A percentile compares a stretch with the other conserved stretches of the same genome.
These are phyloP conservation scores for Phyllachora maydis DNA, from an alignment of 2,329 filamentous ascomycete species.

Conservation along the genomic window DNA sequence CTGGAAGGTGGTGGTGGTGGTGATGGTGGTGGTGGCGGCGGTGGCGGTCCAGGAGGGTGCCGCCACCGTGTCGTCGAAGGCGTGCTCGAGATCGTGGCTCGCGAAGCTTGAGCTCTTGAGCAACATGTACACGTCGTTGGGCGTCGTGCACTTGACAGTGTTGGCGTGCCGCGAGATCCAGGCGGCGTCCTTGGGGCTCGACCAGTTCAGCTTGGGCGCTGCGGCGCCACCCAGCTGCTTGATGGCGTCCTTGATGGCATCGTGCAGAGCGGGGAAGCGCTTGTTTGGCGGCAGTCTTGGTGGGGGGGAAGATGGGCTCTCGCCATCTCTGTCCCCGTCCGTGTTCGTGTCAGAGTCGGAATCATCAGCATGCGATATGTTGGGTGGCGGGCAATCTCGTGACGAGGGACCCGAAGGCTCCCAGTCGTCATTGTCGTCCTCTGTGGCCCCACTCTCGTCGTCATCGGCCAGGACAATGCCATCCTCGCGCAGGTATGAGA, in stretches of 20 bases:
- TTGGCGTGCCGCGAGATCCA: slow-evolving; percentile 77
- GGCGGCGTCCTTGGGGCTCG: slow-evolving; percentile 82
- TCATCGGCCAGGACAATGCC: slow-evolving; percentile 75
- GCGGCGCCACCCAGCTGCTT: slow-evolving; percentile 66
- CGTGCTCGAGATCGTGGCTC: slow-evolving; percentile 83
- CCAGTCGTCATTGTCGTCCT: slow-evolving; percentile 36
- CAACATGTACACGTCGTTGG: slow-evolving; percentile 84
- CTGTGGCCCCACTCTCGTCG: slow-evolving; percentile 15
- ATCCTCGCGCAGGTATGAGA: slow-evolving; percentile 77
- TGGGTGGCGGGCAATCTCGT: slow-evolving; percentile 8
- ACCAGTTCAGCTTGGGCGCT: slow-evolving; percentile 93
- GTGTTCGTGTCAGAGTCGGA: slow-evolving; percentile 23
- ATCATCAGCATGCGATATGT: slow-evolving; percentile 16
- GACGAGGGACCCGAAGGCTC: slow-evolving; percentile 17
- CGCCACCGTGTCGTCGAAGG: slow-evolving; percentile 57
- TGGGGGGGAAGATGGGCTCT: too few species aligned
- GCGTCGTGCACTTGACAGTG: slow-evolving; percentile 71
- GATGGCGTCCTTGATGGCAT: slow-evolving; percentile 57
- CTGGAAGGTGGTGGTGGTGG: slow-evolving; percentile 29
- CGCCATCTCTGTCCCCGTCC: slow-evolving; percentile 29
- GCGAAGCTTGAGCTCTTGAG: slow-evolving; percentile 91
- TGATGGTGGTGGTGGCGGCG: too few species aligned
- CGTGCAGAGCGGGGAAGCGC: slow-evolving; percentile 53
- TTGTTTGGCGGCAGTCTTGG: slow-evolving; percentile 25
- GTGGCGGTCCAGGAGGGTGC: slow-evolving; percentile 13